A percentile compares a stretch with the other conserved stretches of the same genome.
Conservation (phyloP, 257 asterid genomes). For the Gynochthodes officinalis region DNA sequence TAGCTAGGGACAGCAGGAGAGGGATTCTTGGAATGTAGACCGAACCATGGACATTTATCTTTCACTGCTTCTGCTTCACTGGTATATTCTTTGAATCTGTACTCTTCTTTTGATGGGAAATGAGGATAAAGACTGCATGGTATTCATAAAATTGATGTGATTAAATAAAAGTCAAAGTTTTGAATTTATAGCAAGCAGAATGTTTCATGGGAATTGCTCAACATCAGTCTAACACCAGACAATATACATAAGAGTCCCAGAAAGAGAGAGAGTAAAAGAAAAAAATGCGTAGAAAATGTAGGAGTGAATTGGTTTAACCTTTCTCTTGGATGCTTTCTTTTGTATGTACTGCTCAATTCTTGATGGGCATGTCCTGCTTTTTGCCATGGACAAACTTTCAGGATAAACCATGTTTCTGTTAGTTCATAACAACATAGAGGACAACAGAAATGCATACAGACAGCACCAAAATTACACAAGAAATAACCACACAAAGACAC, state of each 20-base stretch:
- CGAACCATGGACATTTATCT: slow-evolving; percentile 84
- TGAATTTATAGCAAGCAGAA: too few species aligned
- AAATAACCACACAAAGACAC: slow-evolving; percentile 31
- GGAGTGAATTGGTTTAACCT: slow-evolving; percentile 37
- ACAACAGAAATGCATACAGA: slow-evolving; percentile 61
- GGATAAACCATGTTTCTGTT: slow-evolving; percentile 43
- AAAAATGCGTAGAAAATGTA: slow-evolving; percentile 34
- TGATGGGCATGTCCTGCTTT: slow-evolving; percentile 26
- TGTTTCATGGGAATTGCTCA: too few species aligned
- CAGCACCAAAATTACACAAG: slow-evolving; percentile 38
- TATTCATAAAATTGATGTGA: too few species aligned
- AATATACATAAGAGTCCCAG: slow-evolving; percentile 40
- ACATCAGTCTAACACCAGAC: slow-evolving; percentile 36
- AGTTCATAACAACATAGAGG: slow-evolving; percentile 30
- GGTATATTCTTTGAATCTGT: slow-evolving; percentile 73
- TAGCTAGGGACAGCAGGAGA: slow-evolving; percentile 42
- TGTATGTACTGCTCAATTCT: slow-evolving; percentile 9
- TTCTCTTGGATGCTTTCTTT: slow-evolving; percentile 28
- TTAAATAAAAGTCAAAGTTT: too few species aligned
- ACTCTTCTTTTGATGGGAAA: too few species aligned
- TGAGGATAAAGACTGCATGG: too few species aligned
- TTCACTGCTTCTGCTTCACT: slow-evolving; percentile 80
- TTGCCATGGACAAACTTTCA: slow-evolving; percentile 55
- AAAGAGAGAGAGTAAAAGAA: not conserved
- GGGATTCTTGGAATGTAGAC: slow-evolving; percentile 57